Conservation (phyloP, 305 asterid species). For the Caryopteris hybrid region DNA sequence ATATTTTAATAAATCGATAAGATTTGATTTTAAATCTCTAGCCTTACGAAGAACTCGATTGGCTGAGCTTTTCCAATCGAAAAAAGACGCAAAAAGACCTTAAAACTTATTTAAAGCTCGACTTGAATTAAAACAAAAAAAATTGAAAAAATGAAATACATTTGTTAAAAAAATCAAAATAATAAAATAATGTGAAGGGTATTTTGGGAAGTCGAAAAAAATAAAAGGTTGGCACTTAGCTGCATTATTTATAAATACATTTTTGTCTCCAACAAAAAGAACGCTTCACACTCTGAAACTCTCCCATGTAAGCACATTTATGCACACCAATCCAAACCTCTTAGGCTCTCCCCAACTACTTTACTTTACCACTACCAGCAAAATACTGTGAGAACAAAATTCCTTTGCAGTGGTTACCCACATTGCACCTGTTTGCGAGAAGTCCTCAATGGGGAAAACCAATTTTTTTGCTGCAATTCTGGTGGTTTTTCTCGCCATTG, state of each 20-base stretch:
- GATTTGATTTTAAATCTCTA: too few relatives aligned
- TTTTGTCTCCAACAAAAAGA: not conserved
- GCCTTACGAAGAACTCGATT: too few relatives aligned
- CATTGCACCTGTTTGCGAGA: constrained; percentile 5
- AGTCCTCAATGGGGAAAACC: constrained; percentile 19
- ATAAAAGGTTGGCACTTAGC: not conserved
- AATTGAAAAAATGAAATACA: too few relatives aligned
- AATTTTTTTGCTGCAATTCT: constrained; percentile 21
- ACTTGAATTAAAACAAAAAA: too few relatives aligned
- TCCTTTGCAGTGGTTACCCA: constrained; percentile 4
- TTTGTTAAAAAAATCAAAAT: not conserved
- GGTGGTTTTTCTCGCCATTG: constrained; percentile 25
- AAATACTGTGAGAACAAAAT: not conserved
- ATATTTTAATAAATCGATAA: too few relatives aligned
- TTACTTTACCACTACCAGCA: constrained; percentile 12
- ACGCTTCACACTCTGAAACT: constrained; percentile 12
- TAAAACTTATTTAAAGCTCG: too few relatives aligned
- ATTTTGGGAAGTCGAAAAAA: not conserved
- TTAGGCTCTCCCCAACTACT: constrained; percentile 23
- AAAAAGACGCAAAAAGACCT: too few relatives aligned
- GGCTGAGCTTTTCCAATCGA: too few relatives aligned
- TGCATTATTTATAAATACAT: not conserved
- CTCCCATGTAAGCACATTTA: constrained; percentile 23
- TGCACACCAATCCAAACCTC: constrained; percentile 34
- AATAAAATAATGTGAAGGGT: not conserved